phyloP scores from a whole-genome alignment of 1,284 basidiomycete species.

The Puccinia horiana region DNA sequence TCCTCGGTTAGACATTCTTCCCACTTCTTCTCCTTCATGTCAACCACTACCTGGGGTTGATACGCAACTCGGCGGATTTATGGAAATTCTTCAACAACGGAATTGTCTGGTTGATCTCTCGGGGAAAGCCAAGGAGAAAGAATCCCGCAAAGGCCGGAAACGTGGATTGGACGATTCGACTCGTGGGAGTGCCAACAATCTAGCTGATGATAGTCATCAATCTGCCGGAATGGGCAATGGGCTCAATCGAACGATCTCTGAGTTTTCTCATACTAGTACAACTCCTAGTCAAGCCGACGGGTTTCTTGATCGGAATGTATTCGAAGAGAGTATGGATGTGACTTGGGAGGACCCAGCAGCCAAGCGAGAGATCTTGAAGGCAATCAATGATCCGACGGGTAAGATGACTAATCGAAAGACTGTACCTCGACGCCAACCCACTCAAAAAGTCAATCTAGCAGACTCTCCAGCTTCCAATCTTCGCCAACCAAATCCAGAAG shows the following conservation, averaged over 20 bases:
- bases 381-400: slow-evolving; percentile 7
- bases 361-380: slow-evolving; percentile 36
- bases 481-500: not conserved
- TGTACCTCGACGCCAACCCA: not conserved
- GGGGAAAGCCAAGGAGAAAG: slow-evolving; percentile 31
- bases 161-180: slow-evolving; percentile 17
- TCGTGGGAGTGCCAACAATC: slow-evolving; percentile 7
- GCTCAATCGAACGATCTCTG: slow-evolving; percentile 38
- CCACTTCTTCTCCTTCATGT: slow-evolving; percentile 32
- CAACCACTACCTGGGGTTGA: slow-evolving; percentile 27
- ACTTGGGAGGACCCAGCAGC: slow-evolving; percentile 44
- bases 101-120: slow-evolving; percentile 12
- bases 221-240: slow-evolving; percentile 2
- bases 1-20: slow-evolving; percentile 7
- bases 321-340: slow-evolving; percentile 44
- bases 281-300: not conserved
- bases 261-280: slow-evolving; percentile 14
- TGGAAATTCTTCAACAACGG: slow-evolving; percentile 44
- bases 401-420: slow-evolving; percentile 2
- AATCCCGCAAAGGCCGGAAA: slow-evolving; percentile 12
- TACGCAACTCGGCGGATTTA: slow-evolving; percentile 44
- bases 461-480: not conserved
- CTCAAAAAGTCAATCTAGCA: not conserved
- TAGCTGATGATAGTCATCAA: slow-evolving; percentile 7
- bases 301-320: slow-evolving; percentile 7